Evolutionary conservation across 768 basidiomycete genomes (phyloP), one percentile per base, ranked within the genome.

Genomic region (Ramaria rubella): DNA sequence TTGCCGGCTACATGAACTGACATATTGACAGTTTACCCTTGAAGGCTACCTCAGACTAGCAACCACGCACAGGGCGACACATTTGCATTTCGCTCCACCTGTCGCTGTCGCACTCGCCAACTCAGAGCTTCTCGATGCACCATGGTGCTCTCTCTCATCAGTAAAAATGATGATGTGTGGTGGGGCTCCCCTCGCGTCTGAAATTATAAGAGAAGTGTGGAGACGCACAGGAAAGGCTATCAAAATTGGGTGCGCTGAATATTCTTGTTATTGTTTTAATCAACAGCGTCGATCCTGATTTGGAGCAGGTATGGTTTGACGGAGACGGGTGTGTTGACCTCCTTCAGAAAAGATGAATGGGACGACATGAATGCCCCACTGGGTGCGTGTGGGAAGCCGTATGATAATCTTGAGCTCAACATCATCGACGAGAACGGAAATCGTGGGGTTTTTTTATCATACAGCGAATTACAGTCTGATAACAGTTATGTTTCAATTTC

Each of bases 261-360:
- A 8, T 53, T n/a, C 27, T 46, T 24, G 12, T 14, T n/a, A n/a
- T n/a, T n/a, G n/a, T n/a, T n/a, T n/a, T 46, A 12, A 46, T 14
- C 44, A 9, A 14, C 34, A 19, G 36, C 33, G 5, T 42, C 40
- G 2, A 21, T 53, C 11, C 29, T 36, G 3, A n/a, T 17, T 9
- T 3, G 31, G 33, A 19, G 19, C 40, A 53, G 52, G 17, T 53
- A 53, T 24, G 52, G 52, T 38, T 19, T 53, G 52, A 38, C 52
- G 21, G 52, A 53, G n/a, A 17, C 24, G 8, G 52, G 52, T 21
- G 19, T 21, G 23, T 24, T 36, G 17, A 38, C 52, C 17, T 19
- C 8, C 9, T 3, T 53, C 24, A 53, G 38, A 23, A 29, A 15
- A 9, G 15, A 53, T 5, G 7, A 30, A 3, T 53, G 52, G 52